Evolutionary conservation across 176 grass and related monocot genomes (phyloP).

Genomic region (Oryza australiensis): DNA sequence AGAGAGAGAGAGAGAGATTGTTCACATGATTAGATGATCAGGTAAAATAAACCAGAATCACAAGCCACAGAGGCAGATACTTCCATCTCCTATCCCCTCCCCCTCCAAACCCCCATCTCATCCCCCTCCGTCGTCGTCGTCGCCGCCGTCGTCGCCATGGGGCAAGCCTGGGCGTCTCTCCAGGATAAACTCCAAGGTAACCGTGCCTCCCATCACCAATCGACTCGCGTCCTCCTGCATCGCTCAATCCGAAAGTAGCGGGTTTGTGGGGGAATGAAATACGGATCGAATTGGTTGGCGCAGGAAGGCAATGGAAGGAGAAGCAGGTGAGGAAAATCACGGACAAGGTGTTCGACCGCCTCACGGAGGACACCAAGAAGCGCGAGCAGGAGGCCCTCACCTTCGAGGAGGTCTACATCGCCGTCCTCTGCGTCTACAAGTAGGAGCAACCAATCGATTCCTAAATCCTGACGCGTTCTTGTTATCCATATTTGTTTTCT

Average conservation of each 20-base stretch:
- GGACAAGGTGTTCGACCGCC: conserved; percentile 73
- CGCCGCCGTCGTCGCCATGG: conserved; percentile 46
- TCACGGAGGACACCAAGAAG: conserved; percentile 50
- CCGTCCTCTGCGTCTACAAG: conserved; percentile 98
- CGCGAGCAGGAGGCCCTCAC: conserved; percentile 56
- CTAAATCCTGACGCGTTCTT: background rate
- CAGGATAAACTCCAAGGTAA: conserved; percentile 83
- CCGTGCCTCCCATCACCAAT: background rate
- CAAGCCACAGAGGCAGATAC: background rate
- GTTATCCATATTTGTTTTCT: background rate
- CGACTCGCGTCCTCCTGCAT: background rate
- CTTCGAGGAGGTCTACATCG: conserved; percentile 89
- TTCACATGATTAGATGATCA: conserved; percentile 25
- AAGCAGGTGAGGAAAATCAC: conserved; percentile 90
- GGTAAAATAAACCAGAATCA: conserved; percentile 27
- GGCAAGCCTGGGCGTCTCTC: conserved; percentile 61
- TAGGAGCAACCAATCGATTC: conserved; percentile 10
- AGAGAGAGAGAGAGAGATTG: background rate
- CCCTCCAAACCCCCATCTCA: conserved; percentile 1
- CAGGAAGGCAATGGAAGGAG: conserved; percentile 87
- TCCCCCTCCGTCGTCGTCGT: background rate
- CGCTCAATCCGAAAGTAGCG: background rate
- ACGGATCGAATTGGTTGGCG: conserved; percentile 5
- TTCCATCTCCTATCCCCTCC: background rate
- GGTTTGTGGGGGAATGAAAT: background rate